Percentiles rank a stretch among this genome's conserved stretches.
These are phyloP conservation scores for Deuterostichococcus epilithicus DNA, from an alignment of 139 green algal species.

Conservation along the genomic window DNA sequence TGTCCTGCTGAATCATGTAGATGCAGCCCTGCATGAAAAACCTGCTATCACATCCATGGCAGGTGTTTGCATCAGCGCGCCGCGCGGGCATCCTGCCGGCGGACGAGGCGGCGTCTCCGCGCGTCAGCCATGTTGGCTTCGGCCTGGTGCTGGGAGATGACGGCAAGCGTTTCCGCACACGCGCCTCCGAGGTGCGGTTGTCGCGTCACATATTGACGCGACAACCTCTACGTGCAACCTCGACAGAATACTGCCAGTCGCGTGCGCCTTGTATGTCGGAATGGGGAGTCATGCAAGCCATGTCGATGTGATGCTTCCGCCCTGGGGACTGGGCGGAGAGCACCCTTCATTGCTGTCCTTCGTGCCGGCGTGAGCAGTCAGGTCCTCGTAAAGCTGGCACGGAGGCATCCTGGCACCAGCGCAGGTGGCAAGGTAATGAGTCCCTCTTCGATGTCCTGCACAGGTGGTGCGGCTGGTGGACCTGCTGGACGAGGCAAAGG, in stretches of 20 bases:
- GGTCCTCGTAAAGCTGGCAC: too few species aligned
- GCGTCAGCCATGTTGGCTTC: slow-evolving; percentile 92
- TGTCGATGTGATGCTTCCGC: too few species aligned
- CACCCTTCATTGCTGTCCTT: too few species aligned
- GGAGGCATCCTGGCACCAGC: too few species aligned
- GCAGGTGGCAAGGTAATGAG: too few species aligned
- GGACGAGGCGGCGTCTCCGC: slow-evolving; percentile 19
- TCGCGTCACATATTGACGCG: background rate
- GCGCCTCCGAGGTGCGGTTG: slow-evolving; percentile 38
- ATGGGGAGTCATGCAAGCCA: too few species aligned
- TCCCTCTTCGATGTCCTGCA: too few species aligned
- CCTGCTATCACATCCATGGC: too few species aligned
- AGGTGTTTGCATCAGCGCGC: slow-evolving; percentile 75
- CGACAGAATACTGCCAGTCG: background rate
- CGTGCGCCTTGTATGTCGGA: slow-evolving; percentile 10
- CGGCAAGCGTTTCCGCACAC: slow-evolving; percentile 84
- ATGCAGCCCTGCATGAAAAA: too few species aligned
- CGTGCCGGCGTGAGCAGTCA: too few species aligned
- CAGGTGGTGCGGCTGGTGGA: slow-evolving; percentile 88
- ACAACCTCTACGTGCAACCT: background rate
- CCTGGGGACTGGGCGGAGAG: too few species aligned
- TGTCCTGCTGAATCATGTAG: too few species aligned
- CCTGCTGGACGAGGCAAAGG: slow-evolving; percentile 93
- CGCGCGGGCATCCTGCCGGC: slow-evolving; percentile 63
- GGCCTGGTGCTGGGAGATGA: slow-evolving; percentile 95